A percentile compares a stretch with the other conserved stretches of the same genome.
These are phyloP conservation scores for Crithidia expoeki DNA, from an alignment of 208 protist species.

Conservation along the genomic window DNA sequence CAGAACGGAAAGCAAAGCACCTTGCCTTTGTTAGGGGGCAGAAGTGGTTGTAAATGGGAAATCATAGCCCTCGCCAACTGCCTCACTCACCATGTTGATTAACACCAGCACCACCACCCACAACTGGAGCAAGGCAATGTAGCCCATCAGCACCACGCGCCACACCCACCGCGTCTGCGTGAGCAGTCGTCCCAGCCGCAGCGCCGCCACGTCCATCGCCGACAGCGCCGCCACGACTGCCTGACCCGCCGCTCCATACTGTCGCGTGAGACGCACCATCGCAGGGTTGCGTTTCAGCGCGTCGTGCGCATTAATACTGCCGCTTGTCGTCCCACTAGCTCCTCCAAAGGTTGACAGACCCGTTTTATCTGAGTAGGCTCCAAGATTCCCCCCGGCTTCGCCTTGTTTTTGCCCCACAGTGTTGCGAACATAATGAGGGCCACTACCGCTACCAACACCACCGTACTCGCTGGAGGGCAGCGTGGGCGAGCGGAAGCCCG, in stretches of 20 bases:
- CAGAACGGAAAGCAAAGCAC: not conserved
- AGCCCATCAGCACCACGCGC: slow-evolving; percentile 46
- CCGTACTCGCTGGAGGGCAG: not conserved
- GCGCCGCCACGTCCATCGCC: slow-evolving; percentile 33
- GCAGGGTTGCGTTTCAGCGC: slow-evolving; percentile 21
- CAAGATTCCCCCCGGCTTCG: not conserved
- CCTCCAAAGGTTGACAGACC: too few relatives aligned
- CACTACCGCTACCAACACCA: not conserved
- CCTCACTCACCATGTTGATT: slow-evolving; percentile 19
- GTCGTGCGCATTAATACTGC: not conserved
- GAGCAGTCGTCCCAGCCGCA: slow-evolving; percentile 42
- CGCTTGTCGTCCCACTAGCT: not conserved
- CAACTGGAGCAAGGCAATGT: slow-evolving; percentile 59
- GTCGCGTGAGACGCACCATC: slow-evolving; percentile 25
- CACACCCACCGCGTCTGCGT: slow-evolving; percentile 33
- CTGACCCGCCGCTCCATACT: slow-evolving; percentile 24
- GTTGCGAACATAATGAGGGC: not conserved
- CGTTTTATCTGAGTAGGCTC: not conserved
- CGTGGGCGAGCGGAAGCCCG: slow-evolving; percentile 30
- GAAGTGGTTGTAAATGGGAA: not conserved
- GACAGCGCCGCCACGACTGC: slow-evolving; percentile 9
- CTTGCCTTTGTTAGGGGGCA: not conserved
- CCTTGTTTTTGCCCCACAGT: not conserved
- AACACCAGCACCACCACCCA: slow-evolving; percentile 43
- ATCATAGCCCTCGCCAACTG: not conserved